Evolutionary conservation across 805 yeast species (phyloP).

Genomic region (Candida odintsovae): DNA sequence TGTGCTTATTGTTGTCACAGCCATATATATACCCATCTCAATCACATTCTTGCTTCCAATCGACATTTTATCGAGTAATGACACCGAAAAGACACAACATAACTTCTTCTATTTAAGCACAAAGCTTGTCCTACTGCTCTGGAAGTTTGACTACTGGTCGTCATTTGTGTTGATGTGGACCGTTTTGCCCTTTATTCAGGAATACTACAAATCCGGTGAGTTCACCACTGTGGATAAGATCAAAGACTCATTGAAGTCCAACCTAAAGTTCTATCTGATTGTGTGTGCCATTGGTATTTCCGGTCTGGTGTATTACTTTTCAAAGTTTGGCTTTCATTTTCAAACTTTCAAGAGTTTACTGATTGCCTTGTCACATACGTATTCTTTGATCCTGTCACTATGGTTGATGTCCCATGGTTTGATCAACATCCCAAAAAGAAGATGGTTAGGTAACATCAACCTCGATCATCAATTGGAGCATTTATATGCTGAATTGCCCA

Average conservation of each 20-base stretch:
- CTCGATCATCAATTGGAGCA: constrained; percentile 29
- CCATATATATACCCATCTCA: constrained; percentile 71
- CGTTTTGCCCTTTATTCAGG: constrained; percentile 65
- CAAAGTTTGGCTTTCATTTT: constrained; percentile 49
- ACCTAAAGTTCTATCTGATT: constrained; percentile 55
- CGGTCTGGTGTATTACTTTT: constrained; percentile 54
- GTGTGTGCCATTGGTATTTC: constrained; percentile 46
- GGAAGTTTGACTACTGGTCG: constrained; percentile 78
- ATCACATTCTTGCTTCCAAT: constrained; percentile 69
- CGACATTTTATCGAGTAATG: constrained; percentile 53
- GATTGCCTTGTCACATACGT: constrained; percentile 73
- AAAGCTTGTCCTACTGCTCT: constrained; percentile 45
- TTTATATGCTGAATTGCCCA: constrained; percentile 51
- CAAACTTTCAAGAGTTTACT: constrained; percentile 57
- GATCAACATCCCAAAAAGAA: constrained; percentile 54
- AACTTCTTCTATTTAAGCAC: constrained; percentile 42
- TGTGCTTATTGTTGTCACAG: constrained; percentile 31
- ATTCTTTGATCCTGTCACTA: constrained; percentile 65
- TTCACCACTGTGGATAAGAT: constrained; percentile 41
- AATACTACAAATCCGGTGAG: constrained; percentile 67
- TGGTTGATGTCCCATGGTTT: constrained; percentile 87
- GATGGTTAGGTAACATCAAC: constrained; percentile 30
- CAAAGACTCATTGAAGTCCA: constrained; percentile 49
- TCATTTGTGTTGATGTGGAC: constrained; percentile 80
- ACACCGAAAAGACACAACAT: constrained; percentile 15